A percentile compares a stretch with the other conserved stretches of the same genome.
Evolutionary conservation across 2,329 filamentous ascomycete genomes (phyloP).

Genomic region (Daldinia eschscholtzii): DNA sequence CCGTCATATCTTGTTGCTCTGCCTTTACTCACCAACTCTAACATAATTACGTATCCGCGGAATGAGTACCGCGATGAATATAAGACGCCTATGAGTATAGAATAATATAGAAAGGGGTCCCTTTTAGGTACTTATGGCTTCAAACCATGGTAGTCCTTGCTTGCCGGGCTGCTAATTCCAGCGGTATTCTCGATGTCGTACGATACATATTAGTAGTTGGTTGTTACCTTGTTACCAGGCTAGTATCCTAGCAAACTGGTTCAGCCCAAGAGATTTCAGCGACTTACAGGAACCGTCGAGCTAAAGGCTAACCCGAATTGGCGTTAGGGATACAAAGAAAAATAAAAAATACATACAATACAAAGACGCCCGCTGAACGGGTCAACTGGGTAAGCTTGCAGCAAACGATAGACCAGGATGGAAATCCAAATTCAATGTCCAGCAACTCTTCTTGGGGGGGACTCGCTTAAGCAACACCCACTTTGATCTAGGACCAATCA

Average conservation of each 20-base stretch:
- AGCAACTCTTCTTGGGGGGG: slow-evolving; percentile 28
- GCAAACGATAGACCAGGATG: slow-evolving; percentile 20
- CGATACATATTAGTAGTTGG: slow-evolving; percentile 29
- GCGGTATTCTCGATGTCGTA: slow-evolving; percentile 30
- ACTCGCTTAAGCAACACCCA: slow-evolving; percentile 47
- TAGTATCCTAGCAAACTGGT: slow-evolving; percentile 33
- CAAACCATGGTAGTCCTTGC: slow-evolving; percentile 25
- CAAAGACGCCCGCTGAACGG: slow-evolving; percentile 35
- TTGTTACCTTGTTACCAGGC: slow-evolving; percentile 26
- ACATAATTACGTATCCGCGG: slow-evolving; percentile 20
- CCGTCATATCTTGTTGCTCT: slow-evolving; percentile 28
- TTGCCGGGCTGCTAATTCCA: slow-evolving; percentile 23
- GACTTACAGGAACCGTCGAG: slow-evolving; percentile 29
- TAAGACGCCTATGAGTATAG: slow-evolving; percentile 5
- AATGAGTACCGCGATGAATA: slow-evolving; percentile 14
- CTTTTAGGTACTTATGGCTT: slow-evolving; percentile 4
- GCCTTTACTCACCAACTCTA: slow-evolving; percentile 16
- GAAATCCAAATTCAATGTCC: slow-evolving; percentile 43
- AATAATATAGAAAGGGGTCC: slow-evolving; percentile 12
- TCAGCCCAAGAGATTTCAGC: slow-evolving; percentile 33
- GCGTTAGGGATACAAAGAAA: slow-evolving; percentile 20
- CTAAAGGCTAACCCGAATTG: slow-evolving; percentile 33
- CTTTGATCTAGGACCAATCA: slow-evolving; percentile 45
- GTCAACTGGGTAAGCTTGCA: slow-evolving; percentile 34
- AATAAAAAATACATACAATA: slow-evolving; percentile 15